These are phyloP conservation scores for Xylariales sp. DNA, from an alignment of 2,329 filamentous ascomycete species.

Conservation along the genomic window DNA sequence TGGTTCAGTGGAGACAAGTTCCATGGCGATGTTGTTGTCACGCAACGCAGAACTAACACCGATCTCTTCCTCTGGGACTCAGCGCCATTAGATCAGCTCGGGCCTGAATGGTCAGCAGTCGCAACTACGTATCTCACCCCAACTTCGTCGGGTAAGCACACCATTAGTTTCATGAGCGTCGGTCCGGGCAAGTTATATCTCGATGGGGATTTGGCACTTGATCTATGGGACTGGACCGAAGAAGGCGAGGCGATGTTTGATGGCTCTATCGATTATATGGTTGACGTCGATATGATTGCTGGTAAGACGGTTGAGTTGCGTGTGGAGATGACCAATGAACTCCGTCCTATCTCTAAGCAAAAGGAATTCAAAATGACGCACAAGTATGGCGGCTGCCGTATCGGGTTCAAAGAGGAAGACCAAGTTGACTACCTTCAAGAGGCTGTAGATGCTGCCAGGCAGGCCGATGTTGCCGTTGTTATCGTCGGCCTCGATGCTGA, in stretches of 20 bases:
- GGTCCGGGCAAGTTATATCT: constrained; percentile 72
- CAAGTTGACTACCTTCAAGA: constrained; percentile 71
- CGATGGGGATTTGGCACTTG: constrained; percentile 68
- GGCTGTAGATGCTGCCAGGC: constrained; percentile 70
- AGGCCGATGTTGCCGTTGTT: constrained; percentile 74
- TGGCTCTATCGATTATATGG: constrained; percentile 72
- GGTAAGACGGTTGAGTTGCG: constrained; percentile 70
- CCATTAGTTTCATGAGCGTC: constrained; percentile 75
- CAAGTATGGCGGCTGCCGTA: constrained; percentile 76
- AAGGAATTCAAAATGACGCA: constrained; percentile 67
- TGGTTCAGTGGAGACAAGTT: constrained; percentile 75
- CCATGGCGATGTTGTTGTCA: constrained; percentile 65
- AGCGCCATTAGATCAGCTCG: constrained; percentile 68
- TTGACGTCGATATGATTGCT: constrained; percentile 69
- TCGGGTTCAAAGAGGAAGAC: constrained; percentile 76
- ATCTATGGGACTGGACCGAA: constrained; percentile 77
- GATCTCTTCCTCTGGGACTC: constrained; percentile 79
- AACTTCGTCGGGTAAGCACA: constrained; percentile 69
- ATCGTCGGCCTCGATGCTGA: constrained; percentile 77
- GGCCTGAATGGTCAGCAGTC: constrained; percentile 72
- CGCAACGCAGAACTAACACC: constrained; percentile 70
- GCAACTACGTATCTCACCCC: constrained; percentile 71
- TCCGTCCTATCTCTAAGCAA: constrained; percentile 71
- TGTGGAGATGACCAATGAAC: constrained; percentile 74
- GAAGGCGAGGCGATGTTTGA: constrained; percentile 79